Evolutionary conservation across 2,329 filamentous ascomycete species (phyloP).

Genomic region (Cordyceps tenuipes): DNA sequence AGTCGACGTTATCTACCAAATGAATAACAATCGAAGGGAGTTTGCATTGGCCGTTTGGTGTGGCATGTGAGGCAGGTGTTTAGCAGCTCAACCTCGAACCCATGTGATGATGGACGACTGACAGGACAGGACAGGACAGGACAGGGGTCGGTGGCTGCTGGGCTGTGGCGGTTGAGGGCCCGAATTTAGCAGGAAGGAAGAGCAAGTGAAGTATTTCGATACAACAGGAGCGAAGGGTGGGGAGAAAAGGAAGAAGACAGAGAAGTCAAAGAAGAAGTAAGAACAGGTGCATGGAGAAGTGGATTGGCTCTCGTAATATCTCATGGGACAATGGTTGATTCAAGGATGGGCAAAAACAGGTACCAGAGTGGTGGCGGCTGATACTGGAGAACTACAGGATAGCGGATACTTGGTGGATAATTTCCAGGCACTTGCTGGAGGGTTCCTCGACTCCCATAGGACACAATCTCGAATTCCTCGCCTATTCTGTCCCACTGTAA

Average conservation of each 20-base stretch:
- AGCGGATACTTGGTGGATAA: too few relatives aligned
- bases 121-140: too few relatives aligned
- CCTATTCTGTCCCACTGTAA: too few relatives aligned
- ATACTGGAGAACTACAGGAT: background rate
- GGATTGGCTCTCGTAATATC: constrained; percentile 1
- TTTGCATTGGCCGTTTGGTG: constrained; percentile 15
- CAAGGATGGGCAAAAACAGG: background rate
- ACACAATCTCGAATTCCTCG: too few relatives aligned
- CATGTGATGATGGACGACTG: constrained; percentile 2
- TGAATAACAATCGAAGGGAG: background rate
- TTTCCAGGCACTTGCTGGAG: too few relatives aligned
- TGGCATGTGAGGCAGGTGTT: constrained; percentile 8
- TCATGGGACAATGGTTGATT: background rate
- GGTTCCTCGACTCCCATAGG: too few relatives aligned
- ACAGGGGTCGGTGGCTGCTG: background rate
- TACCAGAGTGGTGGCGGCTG: background rate
- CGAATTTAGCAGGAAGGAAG: background rate
- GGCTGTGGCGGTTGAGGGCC: background rate
- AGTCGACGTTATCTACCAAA: background rate
- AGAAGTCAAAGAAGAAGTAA: background rate
- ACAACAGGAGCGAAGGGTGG: background rate
- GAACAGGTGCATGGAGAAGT: background rate
- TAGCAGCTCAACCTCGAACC: background rate
- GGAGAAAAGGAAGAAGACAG: background rate
- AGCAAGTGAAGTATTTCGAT: too few relatives aligned